A percentile compares a stretch with the other conserved stretches of the same genome.
These are phyloP conservation scores for Aspergillus baeticus DNA, from an alignment of 495 filamentous ascomycete species.

Conservation along the genomic window DNA sequence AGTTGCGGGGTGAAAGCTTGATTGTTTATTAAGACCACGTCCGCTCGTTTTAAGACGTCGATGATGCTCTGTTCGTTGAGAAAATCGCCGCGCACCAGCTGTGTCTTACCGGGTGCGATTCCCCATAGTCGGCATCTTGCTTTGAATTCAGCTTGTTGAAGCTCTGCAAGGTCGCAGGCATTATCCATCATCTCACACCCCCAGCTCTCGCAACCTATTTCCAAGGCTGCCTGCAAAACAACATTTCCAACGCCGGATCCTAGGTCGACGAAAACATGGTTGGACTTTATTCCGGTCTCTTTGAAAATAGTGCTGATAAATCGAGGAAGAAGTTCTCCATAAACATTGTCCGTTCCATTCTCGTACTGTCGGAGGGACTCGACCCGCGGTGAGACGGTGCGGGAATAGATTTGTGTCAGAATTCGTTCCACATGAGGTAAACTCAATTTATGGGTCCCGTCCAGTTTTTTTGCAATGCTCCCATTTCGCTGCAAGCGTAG, in stretches of 20 bases:
- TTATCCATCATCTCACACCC: conserved; percentile 95
- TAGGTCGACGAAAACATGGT: conserved; percentile 87
- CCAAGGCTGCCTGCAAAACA: conserved; percentile 87
- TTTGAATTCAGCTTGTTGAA: conserved; percentile 82
- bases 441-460: conserved; percentile 60
- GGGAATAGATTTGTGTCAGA: conserved; percentile 83
- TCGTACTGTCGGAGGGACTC: conserved; percentile 79
- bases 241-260: conserved; percentile 96
- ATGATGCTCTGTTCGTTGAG: conserved; percentile 69
- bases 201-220: conserved; percentile 92
- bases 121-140: conserved; percentile 89
- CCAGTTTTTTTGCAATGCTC: conserved; percentile 67
- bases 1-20: conserved; percentile 86
- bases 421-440: conserved; percentile 76
- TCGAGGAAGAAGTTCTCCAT: conserved; percentile 84
- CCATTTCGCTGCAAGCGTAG: conserved; percentile 58
- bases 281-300: conserved; percentile 71
- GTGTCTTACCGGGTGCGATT: conserved; percentile 71
- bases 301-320: conserved; percentile 81
- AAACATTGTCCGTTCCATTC: conserved; percentile 86
- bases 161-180: conserved; percentile 77
- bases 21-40: conserved; percentile 96
- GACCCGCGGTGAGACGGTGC: conserved; percentile 86
- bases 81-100: conserved; percentile 83
- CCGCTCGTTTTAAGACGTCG: conserved; percentile 72